Percentiles rank a stretch among this genome's conserved stretches.
Conservation (phyloP, 768 basidiomycete genomes). For the Russula virescens region DNA sequence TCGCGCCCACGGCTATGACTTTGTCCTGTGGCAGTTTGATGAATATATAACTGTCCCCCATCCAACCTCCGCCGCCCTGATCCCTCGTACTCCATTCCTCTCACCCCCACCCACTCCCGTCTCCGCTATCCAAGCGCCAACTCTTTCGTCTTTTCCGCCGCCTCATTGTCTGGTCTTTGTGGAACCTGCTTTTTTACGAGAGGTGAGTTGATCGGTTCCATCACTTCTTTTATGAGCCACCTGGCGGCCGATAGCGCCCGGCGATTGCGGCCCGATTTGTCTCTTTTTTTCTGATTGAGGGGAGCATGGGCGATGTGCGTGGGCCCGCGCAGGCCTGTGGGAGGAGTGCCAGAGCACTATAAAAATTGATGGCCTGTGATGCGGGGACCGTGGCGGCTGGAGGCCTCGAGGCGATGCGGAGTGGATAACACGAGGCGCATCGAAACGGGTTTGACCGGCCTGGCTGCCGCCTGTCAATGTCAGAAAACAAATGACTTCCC, state of each 20-base stretch:
- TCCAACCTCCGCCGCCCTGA: constrained; percentile 16
- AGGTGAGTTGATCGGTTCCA: constrained; percentile 16
- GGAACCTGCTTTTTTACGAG: not conserved
- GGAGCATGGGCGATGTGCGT: constrained; percentile 6
- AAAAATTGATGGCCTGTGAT: not conserved
- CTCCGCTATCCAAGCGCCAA: not conserved
- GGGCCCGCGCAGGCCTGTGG: not conserved
- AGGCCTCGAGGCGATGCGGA: constrained; percentile 12
- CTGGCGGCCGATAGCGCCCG: constrained; percentile 15
- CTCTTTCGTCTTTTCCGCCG: not conserved
- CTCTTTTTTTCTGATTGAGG: constrained; percentile 5
- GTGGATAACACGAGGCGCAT: constrained; percentile 15
- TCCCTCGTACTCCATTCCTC: not conserved
- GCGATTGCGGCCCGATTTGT: constrained; percentile 21
- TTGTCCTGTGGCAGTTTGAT: too few species aligned
- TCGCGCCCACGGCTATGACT: too few species aligned
- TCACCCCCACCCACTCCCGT: not conserved
- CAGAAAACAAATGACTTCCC: constrained; percentile 10
- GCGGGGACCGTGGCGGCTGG: not conserved
- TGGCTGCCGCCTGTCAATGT: constrained; percentile 17
- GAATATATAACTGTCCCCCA: not conserved
- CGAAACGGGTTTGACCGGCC: constrained; percentile 10
- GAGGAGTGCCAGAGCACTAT: not conserved
- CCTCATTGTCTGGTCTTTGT: not conserved
- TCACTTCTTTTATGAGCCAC: constrained; percentile 8